Percentiles rank a stretch among this genome's conserved stretches.
These are phyloP conservation scores for Termitomyces sp. DNA, from an alignment of 768 basidiomycete species.

Conservation along the genomic window DNA sequence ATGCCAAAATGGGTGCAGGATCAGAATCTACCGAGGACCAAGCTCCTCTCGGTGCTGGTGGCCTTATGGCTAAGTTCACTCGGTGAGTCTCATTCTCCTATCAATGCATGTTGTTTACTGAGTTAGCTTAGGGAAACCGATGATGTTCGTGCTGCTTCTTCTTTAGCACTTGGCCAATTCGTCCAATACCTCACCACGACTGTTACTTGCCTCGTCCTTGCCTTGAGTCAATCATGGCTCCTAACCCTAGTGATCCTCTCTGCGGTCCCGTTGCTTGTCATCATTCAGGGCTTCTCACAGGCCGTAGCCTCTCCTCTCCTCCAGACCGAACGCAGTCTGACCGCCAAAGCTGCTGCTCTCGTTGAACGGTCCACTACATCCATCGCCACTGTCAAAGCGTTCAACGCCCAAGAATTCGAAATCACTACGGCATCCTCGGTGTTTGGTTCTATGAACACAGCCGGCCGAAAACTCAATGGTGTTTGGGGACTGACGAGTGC, in stretches of 20 bases:
- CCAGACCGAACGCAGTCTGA: constrained; percentile 55
- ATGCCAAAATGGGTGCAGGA: constrained; percentile 64
- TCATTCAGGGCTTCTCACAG: constrained; percentile 77
- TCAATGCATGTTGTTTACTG: neutral
- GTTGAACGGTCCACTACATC: constrained; percentile 71
- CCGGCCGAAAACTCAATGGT: constrained; percentile 48
- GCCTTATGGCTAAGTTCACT: constrained; percentile 90
- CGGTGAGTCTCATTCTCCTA: constrained; percentile 37
- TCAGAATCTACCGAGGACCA: constrained; percentile 32
- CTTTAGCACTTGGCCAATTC: constrained; percentile 70
- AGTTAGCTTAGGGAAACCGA: constrained; percentile 74
- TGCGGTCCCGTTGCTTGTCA: constrained; percentile 74
- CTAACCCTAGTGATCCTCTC: constrained; percentile 92
- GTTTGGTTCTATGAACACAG: constrained; percentile 35
- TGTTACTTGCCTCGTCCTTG: constrained; percentile 74
- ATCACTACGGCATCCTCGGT: constrained; percentile 39
- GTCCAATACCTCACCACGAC: constrained; percentile 80
- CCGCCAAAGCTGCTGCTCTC: constrained; percentile 69
- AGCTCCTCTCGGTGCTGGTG: constrained; percentile 72
- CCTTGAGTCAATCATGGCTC: constrained; percentile 71
- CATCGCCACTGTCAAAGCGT: constrained; percentile 89
- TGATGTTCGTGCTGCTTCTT: constrained; percentile 82
- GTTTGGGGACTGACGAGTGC: constrained; percentile 76
- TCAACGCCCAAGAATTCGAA: constrained; percentile 63
- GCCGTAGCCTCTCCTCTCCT: constrained; percentile 62